phyloP scores from a whole-genome alignment of 148 eudicot species.

The Vaccinium darrowii region DNA sequence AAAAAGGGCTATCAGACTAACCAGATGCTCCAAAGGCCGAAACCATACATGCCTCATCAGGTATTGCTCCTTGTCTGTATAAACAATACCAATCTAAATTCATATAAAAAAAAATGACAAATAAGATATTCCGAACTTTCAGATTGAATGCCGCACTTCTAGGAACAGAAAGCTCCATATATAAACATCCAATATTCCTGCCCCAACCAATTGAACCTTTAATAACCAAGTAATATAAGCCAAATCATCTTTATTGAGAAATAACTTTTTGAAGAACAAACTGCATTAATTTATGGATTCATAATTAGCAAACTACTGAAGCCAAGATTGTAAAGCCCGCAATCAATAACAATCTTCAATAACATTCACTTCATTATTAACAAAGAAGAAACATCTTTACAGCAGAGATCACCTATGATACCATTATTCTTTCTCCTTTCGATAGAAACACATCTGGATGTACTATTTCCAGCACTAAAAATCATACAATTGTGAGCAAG shows the following conservation, averaged over 20 bases:
- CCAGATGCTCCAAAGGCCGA: conserved; percentile 88
- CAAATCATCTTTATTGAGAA: background rate
- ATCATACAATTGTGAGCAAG: background rate
- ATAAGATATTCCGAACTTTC: background rate
- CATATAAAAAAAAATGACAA: conserved; percentile 4
- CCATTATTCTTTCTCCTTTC: background rate
- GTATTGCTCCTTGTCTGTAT: conserved; percentile 82
- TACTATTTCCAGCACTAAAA: background rate
- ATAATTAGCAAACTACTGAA: background rate
- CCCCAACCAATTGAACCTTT: background rate
- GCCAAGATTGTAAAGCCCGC: too few species aligned
- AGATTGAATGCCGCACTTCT: background rate
- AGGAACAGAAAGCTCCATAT: background rate
- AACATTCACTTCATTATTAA: background rate
- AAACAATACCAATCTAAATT: conserved; percentile 17
- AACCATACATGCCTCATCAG: conserved; percentile 91
- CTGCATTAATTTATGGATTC: background rate
- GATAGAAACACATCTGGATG: background rate
- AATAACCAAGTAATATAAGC: background rate
- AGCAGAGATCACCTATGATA: background rate
- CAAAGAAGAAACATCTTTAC: background rate
- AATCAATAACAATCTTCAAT: background rate
- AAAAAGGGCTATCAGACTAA: conserved; percentile 30
- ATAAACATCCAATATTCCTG: background rate
- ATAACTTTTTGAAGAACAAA: background rate